phyloP scores from a whole-genome alignment of 2,329 filamentous ascomycete species.

The Aspergillus sp. region DNA sequence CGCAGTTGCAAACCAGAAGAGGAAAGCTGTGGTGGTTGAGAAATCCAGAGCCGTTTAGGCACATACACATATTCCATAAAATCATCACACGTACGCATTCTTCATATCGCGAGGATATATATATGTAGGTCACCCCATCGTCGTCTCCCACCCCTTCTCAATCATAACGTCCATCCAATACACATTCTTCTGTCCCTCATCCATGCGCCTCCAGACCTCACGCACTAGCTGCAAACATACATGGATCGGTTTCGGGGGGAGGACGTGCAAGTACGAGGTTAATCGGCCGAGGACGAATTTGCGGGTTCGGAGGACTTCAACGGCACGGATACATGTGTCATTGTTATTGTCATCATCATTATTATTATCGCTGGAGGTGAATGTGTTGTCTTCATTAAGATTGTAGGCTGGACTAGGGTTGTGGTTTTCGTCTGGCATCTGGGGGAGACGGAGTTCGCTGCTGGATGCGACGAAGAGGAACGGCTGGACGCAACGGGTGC shows the following conservation, averaged over 20 bases:
- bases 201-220: conserved; percentile 47
- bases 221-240: conserved; percentile 44
- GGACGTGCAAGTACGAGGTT: conserved; percentile 36
- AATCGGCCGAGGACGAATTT: conserved; percentile 44
- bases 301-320: conserved; percentile 42
- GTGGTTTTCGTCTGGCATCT: neutral
- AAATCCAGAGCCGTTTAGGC: no score
- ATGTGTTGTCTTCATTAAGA: no score
- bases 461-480: conserved; percentile 45
- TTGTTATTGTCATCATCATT: no score
- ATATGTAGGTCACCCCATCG: conserved; percentile 36
- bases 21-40: no score
- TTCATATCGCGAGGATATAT: no score
- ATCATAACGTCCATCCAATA: conserved; percentile 53
- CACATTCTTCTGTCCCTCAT: conserved; percentile 37
- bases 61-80: neutral
- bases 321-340: conserved; percentile 17
- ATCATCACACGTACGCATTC: neutral
- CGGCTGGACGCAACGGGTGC: conserved; percentile 47
- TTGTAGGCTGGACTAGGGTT: no score
- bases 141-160: conserved; percentile 49
- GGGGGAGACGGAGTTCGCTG: conserved; percentile 41
- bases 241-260: conserved; percentile 46
- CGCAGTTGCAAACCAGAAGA: no score
- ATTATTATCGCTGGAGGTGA: no score